phyloP scores from a whole-genome alignment of 345 rosid genomes.

The Sonneratia alba region DNA sequence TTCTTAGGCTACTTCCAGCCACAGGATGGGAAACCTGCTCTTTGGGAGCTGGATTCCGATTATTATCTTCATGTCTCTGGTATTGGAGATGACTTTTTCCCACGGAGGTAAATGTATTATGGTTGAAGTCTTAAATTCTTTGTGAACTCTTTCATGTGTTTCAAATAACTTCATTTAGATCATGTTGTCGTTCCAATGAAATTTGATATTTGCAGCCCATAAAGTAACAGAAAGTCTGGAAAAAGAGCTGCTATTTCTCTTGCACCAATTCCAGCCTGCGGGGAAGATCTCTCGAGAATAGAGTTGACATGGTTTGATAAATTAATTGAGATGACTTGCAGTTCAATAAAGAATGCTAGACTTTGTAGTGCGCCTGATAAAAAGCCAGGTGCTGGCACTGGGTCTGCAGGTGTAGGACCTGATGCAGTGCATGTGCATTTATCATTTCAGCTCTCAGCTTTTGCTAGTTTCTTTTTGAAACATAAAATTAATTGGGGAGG shows the following conservation, averaged over 20 bases:
- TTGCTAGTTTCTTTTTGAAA: background rate
- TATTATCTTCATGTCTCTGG: constrained; percentile 94
- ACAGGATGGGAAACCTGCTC: constrained; percentile 93
- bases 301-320: constrained; percentile 93
- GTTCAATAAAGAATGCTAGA: constrained; percentile 84
- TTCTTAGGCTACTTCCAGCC: constrained; percentile 93
- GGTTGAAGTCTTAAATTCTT: background rate
- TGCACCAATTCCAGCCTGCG: constrained; percentile 84
- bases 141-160: background rate
- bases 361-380: constrained; percentile 73
- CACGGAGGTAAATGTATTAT: constrained; percentile 36
- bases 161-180: background rate
- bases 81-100: constrained; percentile 64
- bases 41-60: constrained; percentile 98
- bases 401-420: constrained; percentile 85
- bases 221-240: constrained; percentile 28
- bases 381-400: constrained; percentile 66
- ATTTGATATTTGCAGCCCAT: constrained; percentile 19
- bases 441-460: background rate
- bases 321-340: constrained; percentile 78
- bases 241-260: constrained; percentile 42
- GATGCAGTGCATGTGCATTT: constrained; percentile 82
- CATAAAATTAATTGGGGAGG: background rate
- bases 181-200: background rate
- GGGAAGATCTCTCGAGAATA: constrained; percentile 71